Percentiles rank a stretch among this genome's conserved stretches.
Evolutionary conservation across 2,329 filamentous ascomycete genomes (phyloP).

Genomic region (Pestalotiopsis sp.): DNA sequence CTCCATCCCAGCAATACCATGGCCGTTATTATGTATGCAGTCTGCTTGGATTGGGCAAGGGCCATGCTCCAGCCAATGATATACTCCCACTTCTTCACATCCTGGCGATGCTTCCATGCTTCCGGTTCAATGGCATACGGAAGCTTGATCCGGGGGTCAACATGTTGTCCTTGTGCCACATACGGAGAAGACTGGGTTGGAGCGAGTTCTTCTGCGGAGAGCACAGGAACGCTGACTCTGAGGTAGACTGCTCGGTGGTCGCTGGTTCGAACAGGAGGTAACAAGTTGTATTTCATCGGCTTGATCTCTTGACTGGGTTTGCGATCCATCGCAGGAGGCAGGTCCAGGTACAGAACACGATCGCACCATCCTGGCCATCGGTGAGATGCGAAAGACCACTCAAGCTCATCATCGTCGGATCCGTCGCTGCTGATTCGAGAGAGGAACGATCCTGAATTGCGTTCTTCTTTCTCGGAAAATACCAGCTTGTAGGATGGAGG

Average conservation of each 20-base stretch:
- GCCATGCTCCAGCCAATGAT: constrained; percentile 58
- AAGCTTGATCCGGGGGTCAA: constrained; percentile 35
- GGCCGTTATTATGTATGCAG: constrained; percentile 47
- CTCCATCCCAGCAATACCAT: constrained; percentile 43
- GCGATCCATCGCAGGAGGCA: constrained; percentile 52
- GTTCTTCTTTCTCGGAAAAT: constrained; percentile 34
- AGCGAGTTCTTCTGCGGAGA: constrained; percentile 42
- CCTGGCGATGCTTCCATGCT: constrained; percentile 52
- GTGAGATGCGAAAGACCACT: constrained; percentile 77
- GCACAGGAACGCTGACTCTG: constrained; percentile 66
- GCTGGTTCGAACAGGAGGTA: constrained; percentile 79
- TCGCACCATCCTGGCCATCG: constrained; percentile 95
- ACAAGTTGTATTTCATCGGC: constrained; percentile 70
- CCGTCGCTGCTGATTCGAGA: constrained; percentile 23
- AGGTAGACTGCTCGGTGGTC: constrained; percentile 88
- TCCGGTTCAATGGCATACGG: constrained; percentile 57
- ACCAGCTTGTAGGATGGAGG: constrained; percentile 94
- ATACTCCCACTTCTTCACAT: constrained; percentile 32
- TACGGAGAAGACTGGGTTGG: constrained; percentile 28
- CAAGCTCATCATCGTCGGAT: constrained; percentile 37
- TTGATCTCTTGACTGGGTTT: constrained; percentile 36
- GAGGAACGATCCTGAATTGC: constrained; percentile 2
- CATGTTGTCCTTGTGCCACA: constrained; percentile 14
- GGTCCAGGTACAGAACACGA: constrained; percentile 77
- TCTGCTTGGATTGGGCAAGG: constrained; percentile 56